phyloP scores from a whole-genome alignment of 116 monocot species.

The Zostera marina region DNA sequence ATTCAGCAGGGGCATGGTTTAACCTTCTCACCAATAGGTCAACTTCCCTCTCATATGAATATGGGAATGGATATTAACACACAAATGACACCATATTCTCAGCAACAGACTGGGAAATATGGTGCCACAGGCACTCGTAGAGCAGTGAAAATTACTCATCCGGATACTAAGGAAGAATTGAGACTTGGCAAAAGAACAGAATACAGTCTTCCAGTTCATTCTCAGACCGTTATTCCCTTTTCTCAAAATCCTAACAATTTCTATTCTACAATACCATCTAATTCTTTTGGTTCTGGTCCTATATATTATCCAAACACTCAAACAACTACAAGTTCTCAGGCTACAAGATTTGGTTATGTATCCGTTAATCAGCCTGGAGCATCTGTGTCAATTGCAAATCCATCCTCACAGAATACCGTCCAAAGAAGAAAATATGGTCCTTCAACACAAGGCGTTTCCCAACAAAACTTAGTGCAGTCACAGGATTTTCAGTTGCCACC shows the following conservation, averaged over 20 bases:
- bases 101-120: slow-evolving; percentile 46
- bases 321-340: slow-evolving; percentile 35
- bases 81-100: slow-evolving; percentile 25
- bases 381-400: slow-evolving; percentile 26
- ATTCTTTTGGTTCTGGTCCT: neutral
- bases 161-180: slow-evolving; percentile 83
- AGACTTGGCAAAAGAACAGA: slow-evolving; percentile 23
- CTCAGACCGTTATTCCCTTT: slow-evolving; percentile 17
- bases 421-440: slow-evolving; percentile 21
- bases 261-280: slow-evolving; percentile 22
- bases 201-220: no score
- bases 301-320: slow-evolving; percentile 28
- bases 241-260: slow-evolving; percentile 25
- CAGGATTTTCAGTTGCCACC: slow-evolving; percentile 5
- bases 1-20: slow-evolving; percentile 60
- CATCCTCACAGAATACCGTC: slow-evolving; percentile 14
- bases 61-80: slow-evolving; percentile 37
- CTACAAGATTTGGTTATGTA: slow-evolving; percentile 42
- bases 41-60: slow-evolving; percentile 35
- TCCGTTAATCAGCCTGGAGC: slow-evolving; percentile 35
- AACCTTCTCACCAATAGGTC: slow-evolving; percentile 41
- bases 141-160: slow-evolving; percentile 86
- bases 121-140: slow-evolving; percentile 21
- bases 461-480: slow-evolving; percentile 18
- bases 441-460: slow-evolving; percentile 13